A percentile compares a stretch with the other conserved stretches of the same genome.
Conservation (phyloP, 495 filamentous ascomycete genomes). For the Penicillium herquei region DNA sequence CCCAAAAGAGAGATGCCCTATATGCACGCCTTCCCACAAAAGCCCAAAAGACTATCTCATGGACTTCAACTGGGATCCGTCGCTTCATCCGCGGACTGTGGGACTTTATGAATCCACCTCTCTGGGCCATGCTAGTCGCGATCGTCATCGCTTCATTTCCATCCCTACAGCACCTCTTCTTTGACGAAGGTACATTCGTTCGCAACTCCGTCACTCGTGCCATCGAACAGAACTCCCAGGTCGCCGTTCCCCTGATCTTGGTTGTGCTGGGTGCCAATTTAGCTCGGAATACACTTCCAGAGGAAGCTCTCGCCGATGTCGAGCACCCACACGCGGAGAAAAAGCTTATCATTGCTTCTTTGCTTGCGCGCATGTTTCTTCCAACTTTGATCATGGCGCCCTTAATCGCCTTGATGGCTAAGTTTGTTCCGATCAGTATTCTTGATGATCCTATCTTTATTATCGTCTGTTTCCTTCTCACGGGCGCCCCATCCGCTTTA, state of each 20-base stretch:
- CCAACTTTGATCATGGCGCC: constrained; percentile 93
- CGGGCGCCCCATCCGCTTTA: constrained; percentile 89
- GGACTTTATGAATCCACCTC: constrained; percentile 97
- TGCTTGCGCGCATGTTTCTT: constrained; percentile 88
- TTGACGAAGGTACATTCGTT: constrained; percentile 83
- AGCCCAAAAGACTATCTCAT: constrained; percentile 53
- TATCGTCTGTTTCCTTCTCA: constrained; percentile 94
- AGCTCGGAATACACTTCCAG: constrained; percentile 68
- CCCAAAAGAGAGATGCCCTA: constrained; percentile 22
- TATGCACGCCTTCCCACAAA: constrained; percentile 55
- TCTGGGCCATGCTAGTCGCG: constrained; percentile 93
- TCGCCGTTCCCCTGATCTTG: constrained; percentile 91
- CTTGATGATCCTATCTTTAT: constrained; percentile 97
- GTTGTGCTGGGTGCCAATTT: constrained; percentile 96
- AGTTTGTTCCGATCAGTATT: constrained; percentile 90
- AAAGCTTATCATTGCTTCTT: constrained; percentile 78
- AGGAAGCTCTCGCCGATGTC: constrained; percentile 51
- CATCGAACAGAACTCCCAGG: constrained; percentile 77
- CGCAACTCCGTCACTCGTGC: constrained; percentile 91
- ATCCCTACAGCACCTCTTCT: constrained; percentile 77
- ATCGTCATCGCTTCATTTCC: constrained; percentile 92
- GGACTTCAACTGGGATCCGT: constrained; percentile 34
- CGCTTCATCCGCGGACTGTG: constrained; percentile 66
- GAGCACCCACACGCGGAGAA: constrained; percentile 67
- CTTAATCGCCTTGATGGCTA: constrained; percentile 84